Percentiles rank a stretch among this genome's conserved stretches.
phyloP scores from a whole-genome alignment of 108 stramenopile genomes.

The Conticribra guillardii region DNA sequence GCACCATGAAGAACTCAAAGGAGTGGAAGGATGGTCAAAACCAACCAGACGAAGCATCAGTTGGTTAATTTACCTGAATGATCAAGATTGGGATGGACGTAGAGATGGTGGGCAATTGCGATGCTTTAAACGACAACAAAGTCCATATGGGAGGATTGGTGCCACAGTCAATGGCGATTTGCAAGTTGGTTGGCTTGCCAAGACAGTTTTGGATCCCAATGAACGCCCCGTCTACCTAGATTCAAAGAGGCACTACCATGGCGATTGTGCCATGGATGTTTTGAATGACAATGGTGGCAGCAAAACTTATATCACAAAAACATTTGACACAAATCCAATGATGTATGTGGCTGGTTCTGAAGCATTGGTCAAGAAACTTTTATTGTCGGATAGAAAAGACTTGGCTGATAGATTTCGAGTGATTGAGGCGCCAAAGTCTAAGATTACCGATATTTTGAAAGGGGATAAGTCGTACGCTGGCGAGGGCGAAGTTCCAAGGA shows the following conservation, averaged over 20 bases:
- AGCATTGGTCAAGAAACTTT: conserved; percentile 23
- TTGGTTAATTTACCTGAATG: conserved; percentile 77
- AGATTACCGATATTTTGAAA: background rate
- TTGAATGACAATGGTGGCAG: conserved; percentile 15
- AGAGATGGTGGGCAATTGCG: conserved; percentile 57
- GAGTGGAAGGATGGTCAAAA: conserved; percentile 50
- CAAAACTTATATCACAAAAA: conserved; percentile 48
- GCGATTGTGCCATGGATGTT: conserved; percentile 61
- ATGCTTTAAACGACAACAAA: background rate
- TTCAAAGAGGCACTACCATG: conserved; percentile 47
- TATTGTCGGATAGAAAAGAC: conserved; percentile 28
- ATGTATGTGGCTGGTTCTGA: conserved; percentile 48
- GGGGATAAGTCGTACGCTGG: background rate
- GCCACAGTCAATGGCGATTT: conserved; percentile 56
- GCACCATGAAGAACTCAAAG: conserved; percentile 79
- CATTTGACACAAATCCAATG: conserved; percentile 56
- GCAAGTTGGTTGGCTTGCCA: conserved; percentile 69
- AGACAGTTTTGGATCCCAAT: conserved; percentile 31
- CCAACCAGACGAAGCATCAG: conserved; percentile 61
- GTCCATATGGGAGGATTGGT: conserved; percentile 45
- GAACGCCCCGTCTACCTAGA: conserved; percentile 74
- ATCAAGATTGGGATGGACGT: conserved; percentile 54
- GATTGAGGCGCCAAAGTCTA: conserved; percentile 27
- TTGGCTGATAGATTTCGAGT: conserved; percentile 49
- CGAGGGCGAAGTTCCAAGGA: background rate